Base-by-base conservation (phyloP, 129 eudicot species). In the Calendula officinalis region DNA sequence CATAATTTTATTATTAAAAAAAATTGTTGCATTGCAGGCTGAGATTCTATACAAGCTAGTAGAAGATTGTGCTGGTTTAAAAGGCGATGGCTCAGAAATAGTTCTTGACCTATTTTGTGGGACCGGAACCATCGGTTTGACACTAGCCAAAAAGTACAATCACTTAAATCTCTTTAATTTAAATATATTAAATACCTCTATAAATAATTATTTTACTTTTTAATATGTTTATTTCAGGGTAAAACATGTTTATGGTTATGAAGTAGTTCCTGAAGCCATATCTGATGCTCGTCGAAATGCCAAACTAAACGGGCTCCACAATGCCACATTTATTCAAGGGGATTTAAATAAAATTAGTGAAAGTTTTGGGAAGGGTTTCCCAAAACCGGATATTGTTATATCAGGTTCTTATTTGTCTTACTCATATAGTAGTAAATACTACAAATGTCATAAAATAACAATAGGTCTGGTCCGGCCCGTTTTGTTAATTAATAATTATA, bases 51-150 rank as follows among this genome's bases (percentile, higher is more conserved):
- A 94, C 83, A 81, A 73, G 59, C 66, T 94, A 38, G 88, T 94
- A 10, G 92, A 88, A 84, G 95, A 94, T 16, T 80, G 82, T 72
- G 87, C 95, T 30, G 80, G 71, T 74, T 85, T 94, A 9, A 86
- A 80, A 74, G 99, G 96, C 70, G 99, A 92, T 71, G 85, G 87
- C 33, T 81, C 95, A 5, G 99, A 94, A 84, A 72, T 88, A 45
- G 84, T 94, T 68, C 84, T 88, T 8, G 99, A 94, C 67, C 71
- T 88, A 12, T 94, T 94, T 51, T 94, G 96, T 79, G 96, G 99
- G 69, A 94, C 99, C 1, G 95, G 99, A 64, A 88, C 99, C 17
- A 88, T 94, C 36, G 98, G 98, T 13, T 80, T 92, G 48, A 77
- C 98, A 62, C 82, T 92, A 43, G 98, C 98, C 60, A 88, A 63